phyloP scores from a whole-genome alignment of 192 early-diverging fungal species.

The Coemansia asiatica region DNA sequence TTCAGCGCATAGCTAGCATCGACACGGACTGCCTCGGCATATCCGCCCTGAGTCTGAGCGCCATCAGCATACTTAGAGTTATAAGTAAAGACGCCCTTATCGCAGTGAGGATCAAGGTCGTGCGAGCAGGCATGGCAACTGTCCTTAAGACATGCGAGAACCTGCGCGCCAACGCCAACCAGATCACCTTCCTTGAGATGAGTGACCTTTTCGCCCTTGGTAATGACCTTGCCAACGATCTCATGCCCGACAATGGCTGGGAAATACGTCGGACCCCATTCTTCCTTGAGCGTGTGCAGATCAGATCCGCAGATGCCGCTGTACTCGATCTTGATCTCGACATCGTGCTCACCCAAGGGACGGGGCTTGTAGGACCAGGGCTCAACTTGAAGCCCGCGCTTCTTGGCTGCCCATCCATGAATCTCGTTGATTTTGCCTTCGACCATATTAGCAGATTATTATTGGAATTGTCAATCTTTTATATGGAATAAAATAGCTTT shows the following conservation, averaged over 20 bases:
- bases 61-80: conserved; percentile 60
- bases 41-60: conserved; percentile 55
- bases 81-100: conserved; percentile 49
- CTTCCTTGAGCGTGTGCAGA: conserved; percentile 66
- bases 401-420: conserved; percentile 50
- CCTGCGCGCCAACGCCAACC: conserved; percentile 69
- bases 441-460: conserved; percentile 11
- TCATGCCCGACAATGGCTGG: conserved; percentile 67
- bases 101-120: conserved; percentile 48
- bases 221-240: conserved; percentile 63
- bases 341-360: conserved; percentile 59
- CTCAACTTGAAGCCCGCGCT: conserved; percentile 32
- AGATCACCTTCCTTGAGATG: conserved; percentile 60
- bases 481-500: not conserved
- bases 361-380: conserved; percentile 59
- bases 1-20: conserved; percentile 63
- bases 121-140: conserved; percentile 58
- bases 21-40: conserved; percentile 63
- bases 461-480: not conserved
- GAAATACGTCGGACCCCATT: conserved; percentile 55
- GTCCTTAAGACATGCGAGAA: conserved; percentile 53
- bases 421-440: conserved; percentile 37
- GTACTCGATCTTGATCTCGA: conserved; percentile 74
- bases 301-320: conserved; percentile 80
- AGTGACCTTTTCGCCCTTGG: conserved; percentile 58